phyloP scores from a whole-genome alignment of 805 yeast species.

The Candida namnaoensis region DNA sequence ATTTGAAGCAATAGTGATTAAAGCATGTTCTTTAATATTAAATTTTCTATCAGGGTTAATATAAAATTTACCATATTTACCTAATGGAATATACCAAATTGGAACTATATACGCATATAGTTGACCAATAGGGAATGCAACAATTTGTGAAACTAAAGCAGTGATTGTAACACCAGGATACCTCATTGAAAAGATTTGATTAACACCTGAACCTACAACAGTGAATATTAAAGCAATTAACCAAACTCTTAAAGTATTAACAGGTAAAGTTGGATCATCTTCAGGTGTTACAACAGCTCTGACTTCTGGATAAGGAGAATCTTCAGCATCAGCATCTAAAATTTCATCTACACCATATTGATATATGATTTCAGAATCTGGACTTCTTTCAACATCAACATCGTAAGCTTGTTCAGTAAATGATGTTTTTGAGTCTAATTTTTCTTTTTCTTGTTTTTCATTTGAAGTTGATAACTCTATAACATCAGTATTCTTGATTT shows the following conservation, averaged over 20 bases:
- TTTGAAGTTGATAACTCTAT: too few relatives aligned
- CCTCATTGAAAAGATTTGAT: slow-evolving; percentile 44
- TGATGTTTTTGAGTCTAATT: too few relatives aligned
- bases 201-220: slow-evolving; percentile 39
- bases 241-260: slow-evolving; percentile 34
- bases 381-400: too few relatives aligned
- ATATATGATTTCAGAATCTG: too few relatives aligned
- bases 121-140: slow-evolving; percentile 46
- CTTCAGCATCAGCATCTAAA: slow-evolving; percentile 5
- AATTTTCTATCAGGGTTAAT: slow-evolving; percentile 52
- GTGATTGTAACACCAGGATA: slow-evolving; percentile 33
- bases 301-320: slow-evolving; percentile 41
- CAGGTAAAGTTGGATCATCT: slow-evolving; percentile 37
- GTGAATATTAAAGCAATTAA: slow-evolving; percentile 32
- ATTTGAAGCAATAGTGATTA: slow-evolving; percentile 44
- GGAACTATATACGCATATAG: slow-evolving; percentile 22
- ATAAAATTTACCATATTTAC: slow-evolving; percentile 16
- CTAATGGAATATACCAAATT: slow-evolving; percentile 19
- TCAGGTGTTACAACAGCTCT: slow-evolving; percentile 44
- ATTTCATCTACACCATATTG: neutral
- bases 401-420: too few relatives aligned
- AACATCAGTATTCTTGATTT: too few relatives aligned
- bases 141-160: slow-evolving; percentile 37
- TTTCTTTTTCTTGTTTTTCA: too few relatives aligned
- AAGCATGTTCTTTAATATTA: slow-evolving; percentile 55